phyloP scores from a whole-genome alignment of 805 yeast species.

The Myxozyma monticola region DNA sequence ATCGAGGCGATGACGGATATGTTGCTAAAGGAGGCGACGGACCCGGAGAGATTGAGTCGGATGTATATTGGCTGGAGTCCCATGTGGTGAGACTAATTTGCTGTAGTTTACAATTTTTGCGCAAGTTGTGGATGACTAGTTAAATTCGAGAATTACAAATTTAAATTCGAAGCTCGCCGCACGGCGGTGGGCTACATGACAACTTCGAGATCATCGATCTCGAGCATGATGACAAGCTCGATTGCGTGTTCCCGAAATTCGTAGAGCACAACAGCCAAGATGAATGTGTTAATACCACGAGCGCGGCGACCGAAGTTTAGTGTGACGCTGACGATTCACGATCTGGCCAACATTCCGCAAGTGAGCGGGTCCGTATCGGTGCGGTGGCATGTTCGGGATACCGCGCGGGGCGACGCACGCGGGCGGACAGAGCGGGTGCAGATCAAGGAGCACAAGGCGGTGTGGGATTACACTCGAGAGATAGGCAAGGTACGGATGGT shows the following conservation, averaged over 20 bases:
- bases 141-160: too few species aligned
- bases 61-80: slow-evolving; percentile 97
- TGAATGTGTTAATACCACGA: slow-evolving; percentile 22
- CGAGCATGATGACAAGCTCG: too few species aligned
- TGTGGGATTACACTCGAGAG: slow-evolving; percentile 48
- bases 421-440: slow-evolving; percentile 48
- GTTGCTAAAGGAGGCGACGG: slow-evolving; percentile 77
- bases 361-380: slow-evolving; percentile 66
- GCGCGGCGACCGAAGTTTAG: slow-evolving; percentile 57
- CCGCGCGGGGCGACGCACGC: slow-evolving; percentile 45
- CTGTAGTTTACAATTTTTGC: background rate
- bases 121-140: too few species aligned
- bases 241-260: too few species aligned
- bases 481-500: slow-evolving; percentile 45
- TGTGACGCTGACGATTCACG: slow-evolving; percentile 59
- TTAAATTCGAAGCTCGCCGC: too few species aligned
- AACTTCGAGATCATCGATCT: too few species aligned
- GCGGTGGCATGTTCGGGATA: slow-evolving; percentile 61
- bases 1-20: slow-evolving; percentile 91
- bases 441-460: slow-evolving; percentile 54
- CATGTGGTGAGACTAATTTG: slow-evolving; percentile 40
- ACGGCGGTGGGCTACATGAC: too few species aligned
- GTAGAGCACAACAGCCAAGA: too few species aligned
- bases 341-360: slow-evolving; percentile 82
- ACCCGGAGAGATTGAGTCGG: slow-evolving; percentile 64